Conservation (phyloP, 2,329 filamentous ascomycete genomes). For the Ophiostoma tasmaniense region DNA sequence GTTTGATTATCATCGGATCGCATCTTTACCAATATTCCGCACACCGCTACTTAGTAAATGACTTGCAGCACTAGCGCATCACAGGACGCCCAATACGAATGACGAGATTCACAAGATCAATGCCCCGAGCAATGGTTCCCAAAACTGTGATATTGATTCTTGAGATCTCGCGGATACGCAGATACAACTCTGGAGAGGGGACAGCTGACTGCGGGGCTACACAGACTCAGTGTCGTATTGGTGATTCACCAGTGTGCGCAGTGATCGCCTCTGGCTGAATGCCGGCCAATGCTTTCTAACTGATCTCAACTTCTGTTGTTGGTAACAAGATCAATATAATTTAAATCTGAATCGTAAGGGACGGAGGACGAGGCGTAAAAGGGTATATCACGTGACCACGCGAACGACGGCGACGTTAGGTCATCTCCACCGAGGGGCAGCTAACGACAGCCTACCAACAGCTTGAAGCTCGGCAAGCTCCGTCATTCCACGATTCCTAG, state of each 20-base stretch:
- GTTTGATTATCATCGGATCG: neutral
- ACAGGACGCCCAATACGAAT: neutral
- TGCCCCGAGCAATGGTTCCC: neutral
- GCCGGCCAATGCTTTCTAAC: neutral
- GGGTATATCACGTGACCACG: neutral
- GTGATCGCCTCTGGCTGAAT: neutral
- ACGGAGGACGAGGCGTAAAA: neutral
- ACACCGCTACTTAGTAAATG: neutral
- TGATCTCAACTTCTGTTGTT: too few relatives aligned
- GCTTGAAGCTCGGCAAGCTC: neutral
- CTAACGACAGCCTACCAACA: neutral
- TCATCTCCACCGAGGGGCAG: slow-evolving; percentile 6
- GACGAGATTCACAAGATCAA: neutral
- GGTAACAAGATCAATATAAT: too few relatives aligned
- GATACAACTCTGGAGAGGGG: neutral
- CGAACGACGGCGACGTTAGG: neutral
- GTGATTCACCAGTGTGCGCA: neutral
- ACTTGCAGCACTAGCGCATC: neutral
- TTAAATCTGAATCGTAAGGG: too few relatives aligned
- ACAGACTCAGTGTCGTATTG: neutral
- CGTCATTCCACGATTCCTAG: neutral
- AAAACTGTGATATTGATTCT: neutral
- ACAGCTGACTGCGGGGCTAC: neutral
- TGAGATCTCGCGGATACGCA: neutral
- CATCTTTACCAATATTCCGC: neutral